Percentiles rank a stretch among this genome's conserved stretches.
phyloP scores from a whole-genome alignment of 2,329 filamentous ascomycete species.

The Metarhizium sp. region DNA sequence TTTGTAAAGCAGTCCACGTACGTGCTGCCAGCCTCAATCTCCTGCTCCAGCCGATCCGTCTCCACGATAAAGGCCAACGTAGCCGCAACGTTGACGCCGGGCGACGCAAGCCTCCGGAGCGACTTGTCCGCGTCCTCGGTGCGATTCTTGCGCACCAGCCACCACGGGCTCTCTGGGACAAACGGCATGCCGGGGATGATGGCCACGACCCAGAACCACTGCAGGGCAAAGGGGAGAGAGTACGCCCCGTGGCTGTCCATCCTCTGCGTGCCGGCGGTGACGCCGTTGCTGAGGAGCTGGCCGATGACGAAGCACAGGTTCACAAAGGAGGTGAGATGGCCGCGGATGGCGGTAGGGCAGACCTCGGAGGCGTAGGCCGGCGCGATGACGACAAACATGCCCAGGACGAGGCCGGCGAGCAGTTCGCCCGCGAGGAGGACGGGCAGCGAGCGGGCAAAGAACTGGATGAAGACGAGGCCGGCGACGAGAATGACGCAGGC shows the following conservation, averaged over 20 bases:
- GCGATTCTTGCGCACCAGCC: conserved; percentile 31
- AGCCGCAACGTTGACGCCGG: conserved; percentile 26
- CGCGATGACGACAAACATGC: conserved; percentile 31
- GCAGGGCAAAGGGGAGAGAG: conserved; percentile 29
- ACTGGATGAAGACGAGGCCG: conserved; percentile 20
- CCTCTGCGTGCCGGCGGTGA: conserved; percentile 25
- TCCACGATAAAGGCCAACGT: conserved; percentile 34
- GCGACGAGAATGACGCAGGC: conserved; percentile 26
- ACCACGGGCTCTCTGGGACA: conserved; percentile 42
- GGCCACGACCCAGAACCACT: conserved; percentile 35
- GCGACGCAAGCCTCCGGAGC: conserved; percentile 38
- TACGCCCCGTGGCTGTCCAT: conserved; percentile 23
- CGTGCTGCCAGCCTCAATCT: conserved; percentile 17
- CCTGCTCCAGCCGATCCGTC: conserved; percentile 33
- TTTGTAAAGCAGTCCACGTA: conserved; percentile 35
- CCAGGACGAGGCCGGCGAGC: conserved; percentile 33
- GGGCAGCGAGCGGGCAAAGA: conserved; percentile 24
- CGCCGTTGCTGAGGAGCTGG: conserved; percentile 34
- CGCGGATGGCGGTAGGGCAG: conserved; percentile 29
- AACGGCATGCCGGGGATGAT: conserved; percentile 29
- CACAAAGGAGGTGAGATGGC: conserved; percentile 30
- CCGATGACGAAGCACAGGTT: conserved; percentile 36
- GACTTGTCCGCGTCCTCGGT: conserved; percentile 31
- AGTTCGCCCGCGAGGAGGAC: conserved; percentile 35
- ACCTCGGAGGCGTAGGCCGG: conserved; percentile 37